Evolutionary conservation across 1,284 basidiomycete genomes (phyloP).

Genomic region (Boletus sp.): DNA sequence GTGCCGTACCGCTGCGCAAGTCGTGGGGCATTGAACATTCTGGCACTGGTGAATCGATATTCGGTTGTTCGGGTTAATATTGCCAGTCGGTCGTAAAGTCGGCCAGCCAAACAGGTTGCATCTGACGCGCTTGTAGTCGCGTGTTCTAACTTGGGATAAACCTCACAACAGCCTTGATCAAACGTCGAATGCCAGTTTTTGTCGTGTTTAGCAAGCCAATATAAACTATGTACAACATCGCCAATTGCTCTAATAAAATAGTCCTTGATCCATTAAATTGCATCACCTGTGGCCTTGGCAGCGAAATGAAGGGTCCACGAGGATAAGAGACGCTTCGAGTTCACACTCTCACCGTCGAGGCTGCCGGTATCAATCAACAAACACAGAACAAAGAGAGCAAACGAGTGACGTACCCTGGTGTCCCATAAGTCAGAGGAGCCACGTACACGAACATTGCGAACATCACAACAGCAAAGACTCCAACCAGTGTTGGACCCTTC

Average conservation of each 20-base stretch:
- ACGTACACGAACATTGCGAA: constrained; percentile 74
- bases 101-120: constrained; percentile 14
- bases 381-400: constrained; percentile 3
- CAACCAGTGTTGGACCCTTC: constrained; percentile 65
- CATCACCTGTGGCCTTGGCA: constrained; percentile 57
- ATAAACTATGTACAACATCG: constrained; percentile 24
- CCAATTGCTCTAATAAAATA: constrained; percentile 18
- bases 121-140: not conserved
- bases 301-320: constrained; percentile 87
- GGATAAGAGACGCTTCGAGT: constrained; percentile 65
- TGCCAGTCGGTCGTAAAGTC: constrained; percentile 4
- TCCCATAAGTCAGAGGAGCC: constrained; percentile 89
- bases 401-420: constrained; percentile 69
- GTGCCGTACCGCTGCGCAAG: constrained; percentile 63
- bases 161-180: not conserved
- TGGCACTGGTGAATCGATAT: constrained; percentile 6
- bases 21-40: constrained; percentile 78
- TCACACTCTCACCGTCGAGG: constrained; percentile 71
- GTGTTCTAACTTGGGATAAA: not conserved
- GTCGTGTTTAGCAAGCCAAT: constrained; percentile 17
- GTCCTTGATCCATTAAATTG: constrained; percentile 18
- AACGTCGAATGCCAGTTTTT: not conserved
- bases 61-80: constrained; percentile 12
- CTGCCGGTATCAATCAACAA: constrained; percentile 39
- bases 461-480: constrained; percentile 57